Evolutionary conservation across 768 basidiomycete genomes (phyloP).

Genomic region (Piloderma croceum): DNA sequence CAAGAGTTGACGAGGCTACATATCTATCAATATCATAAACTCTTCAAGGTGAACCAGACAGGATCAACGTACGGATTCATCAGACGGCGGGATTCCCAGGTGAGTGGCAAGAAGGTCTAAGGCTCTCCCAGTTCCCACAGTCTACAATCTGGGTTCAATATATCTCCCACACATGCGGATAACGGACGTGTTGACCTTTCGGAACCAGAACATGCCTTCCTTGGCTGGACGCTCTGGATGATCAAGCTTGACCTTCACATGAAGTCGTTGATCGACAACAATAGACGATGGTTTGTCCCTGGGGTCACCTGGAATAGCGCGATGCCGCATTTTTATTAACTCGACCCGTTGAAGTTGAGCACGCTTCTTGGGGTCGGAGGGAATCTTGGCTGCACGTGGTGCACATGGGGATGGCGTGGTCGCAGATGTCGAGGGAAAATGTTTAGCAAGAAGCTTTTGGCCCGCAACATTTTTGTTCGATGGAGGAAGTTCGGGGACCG

Average conservation of each 20-base stretch:
- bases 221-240: constrained; percentile 20
- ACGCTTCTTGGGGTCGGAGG: constrained; percentile 48
- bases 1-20: constrained; percentile 40
- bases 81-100: constrained; percentile 28
- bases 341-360: constrained; percentile 54
- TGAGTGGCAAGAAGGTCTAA: constrained; percentile 49
- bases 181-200: no score
- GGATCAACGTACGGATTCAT: constrained; percentile 26
- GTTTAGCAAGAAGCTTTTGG: constrained; percentile 46
- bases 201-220: constrained; percentile 61
- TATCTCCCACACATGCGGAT: no score
- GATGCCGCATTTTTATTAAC: constrained; percentile 71
- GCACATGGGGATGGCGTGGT: constrained; percentile 18
- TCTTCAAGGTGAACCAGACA: not conserved
- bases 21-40: not conserved
- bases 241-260: constrained; percentile 41
- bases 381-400: constrained; percentile 27
- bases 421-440: constrained; percentile 35
- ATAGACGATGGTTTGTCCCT: constrained; percentile 45
- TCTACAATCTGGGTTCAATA: constrained; percentile 28
- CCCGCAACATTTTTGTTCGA: constrained; percentile 41
- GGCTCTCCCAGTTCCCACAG: constrained; percentile 51
- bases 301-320: constrained; percentile 57
- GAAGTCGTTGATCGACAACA: constrained; percentile 51
- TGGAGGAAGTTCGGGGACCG: constrained; percentile 15